Conservation (phyloP, 139 green algal species). For the Picocystis salinarum region DNA sequence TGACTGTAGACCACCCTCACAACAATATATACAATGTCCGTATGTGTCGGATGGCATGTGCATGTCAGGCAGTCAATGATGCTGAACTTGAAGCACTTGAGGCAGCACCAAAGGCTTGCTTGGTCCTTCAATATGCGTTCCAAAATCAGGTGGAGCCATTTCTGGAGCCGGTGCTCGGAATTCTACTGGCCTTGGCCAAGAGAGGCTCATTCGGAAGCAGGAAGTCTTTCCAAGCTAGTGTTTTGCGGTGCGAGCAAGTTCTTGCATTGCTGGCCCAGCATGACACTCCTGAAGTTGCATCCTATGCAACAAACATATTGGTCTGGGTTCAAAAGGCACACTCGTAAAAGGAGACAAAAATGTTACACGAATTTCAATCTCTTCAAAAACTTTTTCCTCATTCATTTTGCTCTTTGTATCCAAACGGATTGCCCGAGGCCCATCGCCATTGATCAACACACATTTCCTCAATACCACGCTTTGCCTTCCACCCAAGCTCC, state of each 20-base stretch:
- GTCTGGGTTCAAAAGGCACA: too few relatives aligned
- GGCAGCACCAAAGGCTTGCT: too few relatives aligned
- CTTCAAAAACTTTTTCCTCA: too few relatives aligned
- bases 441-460: constrained; percentile 88
- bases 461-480: constrained; percentile 68
- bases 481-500: constrained; percentile 77
- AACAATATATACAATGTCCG: constrained; percentile 89
- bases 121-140: constrained; percentile 55
- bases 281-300: too few relatives aligned
- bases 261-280: too few relatives aligned
- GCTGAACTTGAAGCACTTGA: too few relatives aligned
- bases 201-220: not conserved
- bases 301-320: too few relatives aligned
- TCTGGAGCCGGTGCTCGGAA: constrained; percentile 45
- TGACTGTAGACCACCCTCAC: constrained; percentile 64
- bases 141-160: constrained; percentile 67
- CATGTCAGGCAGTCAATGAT: too few relatives aligned
- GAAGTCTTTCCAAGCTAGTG: too few relatives aligned
- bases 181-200: not conserved
- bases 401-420: constrained; percentile 39
- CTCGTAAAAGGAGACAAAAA: too few relatives aligned
- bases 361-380: too few relatives aligned
- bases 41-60: constrained; percentile 55
- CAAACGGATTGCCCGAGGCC: constrained; percentile 69
- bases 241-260: too few relatives aligned